Evolutionary conservation across 164 flowering plant genomes (phyloP), one percentile per base, ranked within the genome.

Genomic region (Amborella trichopoda): DNA sequence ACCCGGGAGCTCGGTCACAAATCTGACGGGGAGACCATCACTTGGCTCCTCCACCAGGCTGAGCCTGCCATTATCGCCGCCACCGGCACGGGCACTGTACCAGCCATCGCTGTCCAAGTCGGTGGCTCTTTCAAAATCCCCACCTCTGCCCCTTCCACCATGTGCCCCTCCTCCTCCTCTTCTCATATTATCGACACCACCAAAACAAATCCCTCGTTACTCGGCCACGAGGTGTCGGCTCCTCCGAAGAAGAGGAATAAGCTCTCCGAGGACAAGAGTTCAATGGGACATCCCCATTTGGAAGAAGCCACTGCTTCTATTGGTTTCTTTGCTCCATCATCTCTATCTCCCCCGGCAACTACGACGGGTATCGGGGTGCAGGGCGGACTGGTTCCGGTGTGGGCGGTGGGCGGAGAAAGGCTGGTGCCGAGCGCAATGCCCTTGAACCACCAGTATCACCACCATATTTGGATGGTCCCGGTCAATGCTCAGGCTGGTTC

Each of bases 61-160:
- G 65, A 61, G 40, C 65, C 60, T 4, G 52, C 65, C 3, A 61
- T 61, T 19, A 44, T 61, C 30, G 55, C 49, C 20, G 60, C 65
- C 23, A 61, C 65, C 17, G 65, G 65, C 20, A 55, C 65, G 5
- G 65, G 65, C 14, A 61, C 60, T 5, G 37, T 61, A 6, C 65
- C 65, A 6, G 65, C 65, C 22, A 50, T 50, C 10, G 45, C 53
- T 9, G 38, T 40, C 12, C 26, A 16, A 3, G 53, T 50, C 9
- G 53, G 27, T 18, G 45, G 53, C 16, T 17, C 53, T 5, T 34
- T 50, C 8, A 37, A 17, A 26, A 50, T 50, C 20, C 53, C 53
- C 4, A 37, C 44, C 32, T 26, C 37, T 23, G 18, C 49, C 1
- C 37, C 49, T 1, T 17, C 55, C 16, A 26, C 43, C 13, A 44